phyloP scores from a whole-genome alignment of 345 rosid genomes.

The Nephelium lappaceum region DNA sequence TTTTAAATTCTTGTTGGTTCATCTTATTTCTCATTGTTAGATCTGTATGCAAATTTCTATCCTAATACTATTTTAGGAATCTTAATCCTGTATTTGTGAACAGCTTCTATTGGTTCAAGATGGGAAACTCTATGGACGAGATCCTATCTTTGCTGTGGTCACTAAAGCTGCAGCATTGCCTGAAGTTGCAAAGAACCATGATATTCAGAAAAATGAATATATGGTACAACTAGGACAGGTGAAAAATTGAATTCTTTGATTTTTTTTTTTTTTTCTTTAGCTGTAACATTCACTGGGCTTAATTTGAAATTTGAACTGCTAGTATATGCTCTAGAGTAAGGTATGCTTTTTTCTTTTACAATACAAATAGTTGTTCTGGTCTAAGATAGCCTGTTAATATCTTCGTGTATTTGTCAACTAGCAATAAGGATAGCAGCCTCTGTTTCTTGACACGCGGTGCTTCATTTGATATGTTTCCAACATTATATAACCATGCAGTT shows the following conservation, averaged over 20 bases:
- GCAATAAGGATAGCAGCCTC: slow-evolving; percentile 8
- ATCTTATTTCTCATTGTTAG: slow-evolving; percentile 14
- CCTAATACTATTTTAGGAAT: slow-evolving; percentile 12
- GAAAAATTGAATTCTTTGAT: slow-evolving; percentile 13
- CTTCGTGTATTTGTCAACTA: background rate
- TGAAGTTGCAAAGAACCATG: slow-evolving; percentile 66
- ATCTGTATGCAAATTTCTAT: background rate
- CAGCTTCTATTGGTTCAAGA: slow-evolving; percentile 97
- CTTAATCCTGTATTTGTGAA: slow-evolving; percentile 24
- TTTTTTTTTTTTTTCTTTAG: background rate
- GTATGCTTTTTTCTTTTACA: background rate
- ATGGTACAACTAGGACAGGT: slow-evolving; percentile 82
- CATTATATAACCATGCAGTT: slow-evolving; percentile 62
- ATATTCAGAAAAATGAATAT: slow-evolving; percentile 69
- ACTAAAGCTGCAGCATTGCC: slow-evolving; percentile 70
- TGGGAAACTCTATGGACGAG: slow-evolving; percentile 91
- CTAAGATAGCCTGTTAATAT: background rate
- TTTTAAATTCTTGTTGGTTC: background rate
- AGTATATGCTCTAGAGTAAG: background rate
- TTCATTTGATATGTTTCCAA: slow-evolving; percentile 28
- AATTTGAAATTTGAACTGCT: slow-evolving; percentile 6
- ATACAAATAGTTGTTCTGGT: background rate
- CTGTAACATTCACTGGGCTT: background rate
- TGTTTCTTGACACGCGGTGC: slow-evolving; percentile 12
- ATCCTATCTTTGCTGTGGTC: slow-evolving; percentile 69